These are phyloP conservation scores for Fusarium subglutinans DNA, from an alignment of 2,329 filamentous ascomycete genomes.

Conservation along the genomic window DNA sequence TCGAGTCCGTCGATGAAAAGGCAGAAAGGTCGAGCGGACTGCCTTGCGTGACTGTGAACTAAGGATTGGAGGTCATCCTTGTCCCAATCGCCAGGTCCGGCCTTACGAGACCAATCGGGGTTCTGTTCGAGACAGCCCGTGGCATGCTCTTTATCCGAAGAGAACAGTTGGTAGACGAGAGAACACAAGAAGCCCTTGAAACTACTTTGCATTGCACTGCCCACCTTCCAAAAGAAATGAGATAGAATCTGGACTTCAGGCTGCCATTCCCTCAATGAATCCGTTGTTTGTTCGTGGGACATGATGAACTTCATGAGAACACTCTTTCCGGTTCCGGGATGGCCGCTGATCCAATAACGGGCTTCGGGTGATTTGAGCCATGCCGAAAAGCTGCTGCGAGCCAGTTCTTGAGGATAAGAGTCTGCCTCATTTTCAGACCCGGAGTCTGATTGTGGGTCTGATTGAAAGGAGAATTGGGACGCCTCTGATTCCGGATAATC, in stretches of 20 bases:
- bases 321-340: rapidly evolving
- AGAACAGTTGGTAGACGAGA: rapidly evolving
- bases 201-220: rapidly evolving
- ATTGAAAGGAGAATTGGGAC: background rate
- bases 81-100: rapidly evolving
- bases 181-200: rapidly evolving
- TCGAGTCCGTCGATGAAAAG: background rate
- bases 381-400: rapidly evolving
- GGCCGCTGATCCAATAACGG: rapidly evolving
- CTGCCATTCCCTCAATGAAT: rapidly evolving
- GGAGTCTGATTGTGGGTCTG: background rate
- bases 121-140: rapidly evolving
- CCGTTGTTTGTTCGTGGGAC: rapidly evolving
- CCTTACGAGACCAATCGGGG: rapidly evolving
- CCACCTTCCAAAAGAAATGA: rapidly evolving
- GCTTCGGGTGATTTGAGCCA: rapidly evolving
- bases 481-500: background rate
- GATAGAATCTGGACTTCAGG: rapidly evolving
- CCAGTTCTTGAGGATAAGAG: background rate
- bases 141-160: rapidly evolving
- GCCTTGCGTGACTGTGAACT: background rate
- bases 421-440: rapidly evolving
- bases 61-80: rapidly evolving
- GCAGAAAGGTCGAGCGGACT: rapidly evolving
- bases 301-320: rapidly evolving